Evolutionary conservation across 1,284 basidiomycete genomes (phyloP), one percentile per base, ranked within the genome.

Genomic region (Apiotrichum veenhuisii): DNA sequence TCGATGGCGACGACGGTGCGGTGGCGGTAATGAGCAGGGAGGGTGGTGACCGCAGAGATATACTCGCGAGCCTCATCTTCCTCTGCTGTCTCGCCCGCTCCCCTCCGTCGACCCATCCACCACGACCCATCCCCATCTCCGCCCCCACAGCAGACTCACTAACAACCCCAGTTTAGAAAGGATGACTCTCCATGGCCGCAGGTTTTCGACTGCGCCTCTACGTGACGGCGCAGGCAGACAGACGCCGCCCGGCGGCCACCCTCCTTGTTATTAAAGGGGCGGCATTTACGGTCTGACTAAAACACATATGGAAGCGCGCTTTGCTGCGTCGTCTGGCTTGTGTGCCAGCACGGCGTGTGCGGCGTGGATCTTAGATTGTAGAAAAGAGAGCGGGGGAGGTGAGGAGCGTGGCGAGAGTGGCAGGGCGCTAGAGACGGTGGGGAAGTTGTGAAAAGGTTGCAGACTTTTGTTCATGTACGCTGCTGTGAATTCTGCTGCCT

Each of bases 221-320:
- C 40, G 53, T 25, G 51, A 22, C 14, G 58, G 64, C 61, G 55
- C 59, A 54, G 64, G 46, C 42, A 55, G 69, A 71, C 65, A 69
- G 63, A 59, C 64, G 66, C 65, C 66, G 69, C 67, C 62, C 62
- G 69, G 69, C 69, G 67, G 66, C 66, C 67, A 64, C 57, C 55
- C 54, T 69, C 69, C 69, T 71, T 71, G 69, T 71, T 71, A 66
- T 52, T 49, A 67, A 66, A 66, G 69, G 66, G 67, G 66, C 67
- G 67, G 67, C 49, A 41, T 18, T 58, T 56, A 63, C 50, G 69
- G 69, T 71, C 69, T 71, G 69, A 71, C 64, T 67, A 58, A 30
- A 54, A 52, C 52, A 48, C 26, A 30, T 36, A 46, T 54, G 55
- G 65, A 41, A 52, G 52, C 30, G 30, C 30, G 30, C 30, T 5